Percentiles rank a stretch among this genome's conserved stretches.
Conservation (phyloP, 139 green algal species). For the Chara braunii region DNA sequence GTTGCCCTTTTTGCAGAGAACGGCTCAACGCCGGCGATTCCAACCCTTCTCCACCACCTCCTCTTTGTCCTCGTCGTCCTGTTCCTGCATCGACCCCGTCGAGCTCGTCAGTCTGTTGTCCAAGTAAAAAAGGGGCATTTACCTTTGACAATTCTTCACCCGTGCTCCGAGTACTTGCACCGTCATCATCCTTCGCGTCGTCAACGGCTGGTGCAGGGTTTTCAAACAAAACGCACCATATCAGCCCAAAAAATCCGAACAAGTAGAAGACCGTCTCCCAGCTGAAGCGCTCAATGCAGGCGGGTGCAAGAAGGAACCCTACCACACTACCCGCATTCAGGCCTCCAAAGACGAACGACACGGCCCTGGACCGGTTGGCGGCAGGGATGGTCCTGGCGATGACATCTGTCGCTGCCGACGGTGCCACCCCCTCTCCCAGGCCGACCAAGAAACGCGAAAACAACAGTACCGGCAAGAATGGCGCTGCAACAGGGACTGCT, state of each 20-base stretch:
- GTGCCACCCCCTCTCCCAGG: background rate
- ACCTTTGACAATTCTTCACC: no score
- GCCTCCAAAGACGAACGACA: conserved; percentile 80
- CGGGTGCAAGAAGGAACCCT: conserved; percentile 37
- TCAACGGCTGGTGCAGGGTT: no score
- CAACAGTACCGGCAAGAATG: conserved; percentile 61
- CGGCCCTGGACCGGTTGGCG: conserved; percentile 65
- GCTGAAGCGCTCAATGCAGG: conserved; percentile 64
- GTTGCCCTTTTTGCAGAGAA: no score
- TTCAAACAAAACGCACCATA: conserved; percentile 52
- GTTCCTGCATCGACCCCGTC: no score
- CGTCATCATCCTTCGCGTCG: no score
- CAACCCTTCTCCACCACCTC: no score
- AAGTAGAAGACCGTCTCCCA: conserved; percentile 83
- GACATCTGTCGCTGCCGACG: background rate
- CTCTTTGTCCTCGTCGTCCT: no score
- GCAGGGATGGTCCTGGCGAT: conserved; percentile 31
- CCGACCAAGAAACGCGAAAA: conserved; percentile 51
- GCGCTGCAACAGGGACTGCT: conserved; percentile 61
- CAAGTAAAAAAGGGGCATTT: no score
- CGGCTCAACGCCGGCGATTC: no score
- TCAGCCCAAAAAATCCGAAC: conserved; percentile 72
- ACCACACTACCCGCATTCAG: conserved; percentile 75
- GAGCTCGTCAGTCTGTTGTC: no score
- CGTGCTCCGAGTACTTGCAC: no score